phyloP scores from a whole-genome alignment of 805 yeast genomes.

The Spathaspora hagerdaliae region DNA sequence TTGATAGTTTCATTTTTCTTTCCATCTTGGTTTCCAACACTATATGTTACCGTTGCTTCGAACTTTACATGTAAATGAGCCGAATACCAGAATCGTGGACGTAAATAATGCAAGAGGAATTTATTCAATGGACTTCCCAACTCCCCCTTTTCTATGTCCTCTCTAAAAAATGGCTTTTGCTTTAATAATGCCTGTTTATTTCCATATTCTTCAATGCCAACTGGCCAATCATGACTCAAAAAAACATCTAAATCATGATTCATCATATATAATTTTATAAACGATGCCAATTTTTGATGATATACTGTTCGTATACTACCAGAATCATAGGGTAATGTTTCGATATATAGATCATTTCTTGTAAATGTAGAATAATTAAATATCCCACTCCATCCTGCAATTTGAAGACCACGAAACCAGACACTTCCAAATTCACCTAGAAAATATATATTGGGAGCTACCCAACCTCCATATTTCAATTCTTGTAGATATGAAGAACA shows the following conservation, averaged over 20 bases:
- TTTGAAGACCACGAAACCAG: constrained; percentile 70
- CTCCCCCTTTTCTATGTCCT: constrained; percentile 54
- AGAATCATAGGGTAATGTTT: constrained; percentile 45
- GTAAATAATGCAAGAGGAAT: constrained; percentile 47
- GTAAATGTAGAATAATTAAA: constrained; percentile 43
- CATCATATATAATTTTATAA: constrained; percentile 49
- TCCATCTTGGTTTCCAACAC: neutral
- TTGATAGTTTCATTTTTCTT: neutral
- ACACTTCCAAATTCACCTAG: constrained; percentile 75
- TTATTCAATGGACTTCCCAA: constrained; percentile 74
- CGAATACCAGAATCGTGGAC: constrained; percentile 78
- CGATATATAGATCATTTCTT: constrained; percentile 41
- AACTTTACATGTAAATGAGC: constrained; percentile 84
- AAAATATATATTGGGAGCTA: constrained; percentile 81
- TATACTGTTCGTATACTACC: constrained; percentile 55
- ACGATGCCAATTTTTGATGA: constrained; percentile 69
- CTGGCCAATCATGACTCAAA: constrained; percentile 95
- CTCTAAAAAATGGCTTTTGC: constrained; percentile 62
- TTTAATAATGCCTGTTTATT: constrained; percentile 45
- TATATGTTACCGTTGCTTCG: constrained; percentile 45
- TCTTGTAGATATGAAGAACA: constrained; percentile 74
- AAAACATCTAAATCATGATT: constrained; percentile 46
- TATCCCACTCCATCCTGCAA: constrained; percentile 85
- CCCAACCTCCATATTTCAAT: constrained; percentile 86
- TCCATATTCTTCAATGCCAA: constrained; percentile 67